phyloP scores from a whole-genome alignment of 2,329 filamentous ascomycete species.

The Talaromyces verruculosus region DNA sequence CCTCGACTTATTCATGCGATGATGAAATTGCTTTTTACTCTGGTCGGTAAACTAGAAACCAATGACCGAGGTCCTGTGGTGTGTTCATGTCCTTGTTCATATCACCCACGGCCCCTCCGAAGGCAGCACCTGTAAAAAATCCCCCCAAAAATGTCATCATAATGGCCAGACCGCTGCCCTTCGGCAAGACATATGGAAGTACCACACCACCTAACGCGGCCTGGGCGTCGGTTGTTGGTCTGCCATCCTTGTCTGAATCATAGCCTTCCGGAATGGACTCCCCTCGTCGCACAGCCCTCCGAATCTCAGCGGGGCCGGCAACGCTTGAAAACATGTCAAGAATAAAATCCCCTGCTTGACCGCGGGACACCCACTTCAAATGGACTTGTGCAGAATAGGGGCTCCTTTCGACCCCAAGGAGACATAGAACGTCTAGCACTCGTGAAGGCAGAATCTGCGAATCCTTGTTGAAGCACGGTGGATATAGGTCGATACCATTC shows the following conservation, averaged over 20 bases:
- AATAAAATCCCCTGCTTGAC: slow-evolving; percentile 56
- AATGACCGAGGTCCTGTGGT: neutral
- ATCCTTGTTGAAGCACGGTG: slow-evolving; percentile 72
- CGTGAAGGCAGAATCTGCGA: slow-evolving; percentile 70
- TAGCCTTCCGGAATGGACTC: slow-evolving; percentile 56
- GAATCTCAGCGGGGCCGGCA: slow-evolving; percentile 48
- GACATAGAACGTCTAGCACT: slow-evolving; percentile 71
- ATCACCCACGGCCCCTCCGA: slow-evolving; percentile 65
- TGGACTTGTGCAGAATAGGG: slow-evolving; percentile 71
- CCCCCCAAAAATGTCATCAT: slow-evolving; percentile 89
- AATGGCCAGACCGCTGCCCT: slow-evolving; percentile 72
- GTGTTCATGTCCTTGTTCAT: neutral
- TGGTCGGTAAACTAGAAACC: neutral
- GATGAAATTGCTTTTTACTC: neutral
- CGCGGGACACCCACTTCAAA: slow-evolving; percentile 73
- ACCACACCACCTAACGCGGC: slow-evolving; percentile 74
- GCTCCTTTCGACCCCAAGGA: slow-evolving; percentile 65
- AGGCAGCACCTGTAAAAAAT: slow-evolving; percentile 69
- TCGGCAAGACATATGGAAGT: slow-evolving; percentile 81
- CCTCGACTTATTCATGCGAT: neutral
- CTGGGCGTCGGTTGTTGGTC: slow-evolving; percentile 66
- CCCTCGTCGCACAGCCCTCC: slow-evolving; percentile 44
- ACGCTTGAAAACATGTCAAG: slow-evolving; percentile 49
- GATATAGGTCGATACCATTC: slow-evolving; percentile 78
- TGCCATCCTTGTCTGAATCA: slow-evolving; percentile 71